Conservation (phyloP, 176 grass and related monocot genomes). For the Areca catechu region DNA sequence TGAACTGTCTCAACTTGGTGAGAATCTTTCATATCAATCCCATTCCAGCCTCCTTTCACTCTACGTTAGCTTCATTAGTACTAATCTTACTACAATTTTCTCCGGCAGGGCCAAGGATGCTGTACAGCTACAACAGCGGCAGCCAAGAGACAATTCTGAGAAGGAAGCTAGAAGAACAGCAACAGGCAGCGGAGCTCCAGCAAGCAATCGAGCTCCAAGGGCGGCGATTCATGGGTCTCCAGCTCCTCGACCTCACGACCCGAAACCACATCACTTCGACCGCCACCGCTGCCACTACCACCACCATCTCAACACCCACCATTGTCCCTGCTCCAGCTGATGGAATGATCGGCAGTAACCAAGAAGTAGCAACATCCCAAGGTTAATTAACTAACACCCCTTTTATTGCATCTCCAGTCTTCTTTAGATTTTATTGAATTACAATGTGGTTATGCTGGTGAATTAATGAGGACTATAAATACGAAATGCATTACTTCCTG, state of each 20-base stretch:
- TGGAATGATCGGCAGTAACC: constrained; percentile 7
- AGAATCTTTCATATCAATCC: not conserved
- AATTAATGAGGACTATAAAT: too few relatives aligned
- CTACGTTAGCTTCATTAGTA: too few relatives aligned
- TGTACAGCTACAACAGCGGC: constrained; percentile 23
- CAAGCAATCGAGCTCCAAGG: constrained; percentile 61
- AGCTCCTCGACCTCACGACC: constrained; percentile 44
- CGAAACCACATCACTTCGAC: constrained; percentile 23
- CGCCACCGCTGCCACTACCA: not conserved
- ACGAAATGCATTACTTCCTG: constrained; percentile 3
- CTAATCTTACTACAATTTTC: not conserved
- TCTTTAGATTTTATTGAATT: too few relatives aligned
- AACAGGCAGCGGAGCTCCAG: constrained; percentile 51
- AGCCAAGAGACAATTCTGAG: constrained; percentile 49
- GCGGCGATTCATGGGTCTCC: constrained; percentile 52
- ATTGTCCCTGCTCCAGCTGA: constrained; percentile 1
- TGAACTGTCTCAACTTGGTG: constrained; percentile 59
- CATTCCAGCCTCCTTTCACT: too few relatives aligned
- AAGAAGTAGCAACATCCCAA: constrained; percentile 33
- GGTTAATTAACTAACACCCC: constrained; percentile 22
- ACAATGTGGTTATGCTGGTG: too few relatives aligned
- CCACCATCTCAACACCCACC: constrained; percentile 11
- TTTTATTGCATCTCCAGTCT: not conserved
- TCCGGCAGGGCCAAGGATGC: constrained; percentile 39
- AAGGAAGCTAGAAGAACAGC: constrained; percentile 64